These are phyloP conservation scores for Pachysandra terminalis DNA, from an alignment of 164 flowering plant genomes.

Conservation along the genomic window DNA sequence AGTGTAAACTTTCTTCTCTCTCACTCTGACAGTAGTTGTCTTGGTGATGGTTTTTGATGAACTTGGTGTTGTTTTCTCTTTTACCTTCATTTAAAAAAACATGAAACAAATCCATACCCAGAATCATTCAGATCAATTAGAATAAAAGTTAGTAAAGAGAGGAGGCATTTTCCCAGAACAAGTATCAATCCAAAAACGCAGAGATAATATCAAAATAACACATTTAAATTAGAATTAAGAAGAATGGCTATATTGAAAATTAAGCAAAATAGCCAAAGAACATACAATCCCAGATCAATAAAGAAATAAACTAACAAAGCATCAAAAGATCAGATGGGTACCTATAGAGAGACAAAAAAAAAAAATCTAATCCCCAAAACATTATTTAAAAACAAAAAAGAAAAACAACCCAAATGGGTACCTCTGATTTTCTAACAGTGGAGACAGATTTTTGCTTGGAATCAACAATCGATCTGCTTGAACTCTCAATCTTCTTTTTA, in stretches of 20 bases:
- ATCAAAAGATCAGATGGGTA: not conserved
- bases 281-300: not conserved
- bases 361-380: too few species aligned
- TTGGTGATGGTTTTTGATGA: slow-evolving; percentile 49
- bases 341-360: not conserved
- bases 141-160: not conserved
- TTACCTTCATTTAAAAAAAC: slow-evolving; percentile 52
- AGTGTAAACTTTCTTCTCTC: slow-evolving; percentile 71
- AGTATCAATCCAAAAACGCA: slow-evolving; percentile 5
- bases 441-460: slow-evolving; percentile 38
- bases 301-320: not conserved
- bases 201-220: slow-evolving; percentile 1
- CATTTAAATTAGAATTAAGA: not conserved
- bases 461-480: slow-evolving; percentile 34
- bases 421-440: slow-evolving; percentile 46
- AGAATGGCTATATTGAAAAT: too few species aligned
- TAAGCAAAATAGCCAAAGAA: slow-evolving; percentile 3
- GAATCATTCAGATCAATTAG: slow-evolving; percentile 1
- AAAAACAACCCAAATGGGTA: slow-evolving; percentile 9
- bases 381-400: not conserved
- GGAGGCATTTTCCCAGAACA: slow-evolving; percentile 1
- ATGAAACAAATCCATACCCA: slow-evolving; percentile 3
- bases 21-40: slow-evolving; percentile 47
- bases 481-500: slow-evolving; percentile 39
- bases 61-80: slow-evolving; percentile 38